Base-by-base conservation (phyloP, 768 basidiomycete species). In the Suillus bovinus region DNA sequence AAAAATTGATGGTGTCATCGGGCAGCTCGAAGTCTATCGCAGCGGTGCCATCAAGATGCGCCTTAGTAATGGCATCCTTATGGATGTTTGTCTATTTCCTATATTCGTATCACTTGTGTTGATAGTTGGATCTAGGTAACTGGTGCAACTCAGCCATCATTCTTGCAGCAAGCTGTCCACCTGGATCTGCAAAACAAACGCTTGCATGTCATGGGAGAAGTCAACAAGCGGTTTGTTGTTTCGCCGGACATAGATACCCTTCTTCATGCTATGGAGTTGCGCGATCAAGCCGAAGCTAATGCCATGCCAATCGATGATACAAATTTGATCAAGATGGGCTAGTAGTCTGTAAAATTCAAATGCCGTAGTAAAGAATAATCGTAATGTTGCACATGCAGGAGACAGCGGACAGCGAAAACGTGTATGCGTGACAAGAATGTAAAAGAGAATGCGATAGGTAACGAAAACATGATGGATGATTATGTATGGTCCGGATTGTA, bases 31-130 rank as follows among this genome's bases (percentile, higher is more conserved):
- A 68, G 81, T 96, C 2, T 93, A 94, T 73, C 84, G 83, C 59
- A 94, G 89, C 67, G 95, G 95, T 7, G 81, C 84, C 11, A 89
- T 94, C 61, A 96, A 93, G 75, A 91, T 97, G 80, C 88, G 91
- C 24, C 76, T 97, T 29, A 82, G 81, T 4, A 88, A 94, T 64
- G 91, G 85, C 38, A 93, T 94, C 41, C 76, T 96, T 14, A 79
- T 96, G 71, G 90, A 96, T 71, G 95, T 95, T 72, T 4, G 61
- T 20, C 3, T n/a, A 36, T 39, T 64, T 44, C 44, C 60, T 38
- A 46, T 42, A n/a, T 13, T 36, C 56, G 16, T 58, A 41, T 24
- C 5, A 13, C 17, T 6, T 20, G 6, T 39, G 31, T 59, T 61
- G 6, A 69, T 14, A 7, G 31, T 9, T 57, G 42, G 33, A 59